phyloP scores from a whole-genome alignment of 1,284 basidiomycete genomes.

The Fomitopsis palustris region DNA sequence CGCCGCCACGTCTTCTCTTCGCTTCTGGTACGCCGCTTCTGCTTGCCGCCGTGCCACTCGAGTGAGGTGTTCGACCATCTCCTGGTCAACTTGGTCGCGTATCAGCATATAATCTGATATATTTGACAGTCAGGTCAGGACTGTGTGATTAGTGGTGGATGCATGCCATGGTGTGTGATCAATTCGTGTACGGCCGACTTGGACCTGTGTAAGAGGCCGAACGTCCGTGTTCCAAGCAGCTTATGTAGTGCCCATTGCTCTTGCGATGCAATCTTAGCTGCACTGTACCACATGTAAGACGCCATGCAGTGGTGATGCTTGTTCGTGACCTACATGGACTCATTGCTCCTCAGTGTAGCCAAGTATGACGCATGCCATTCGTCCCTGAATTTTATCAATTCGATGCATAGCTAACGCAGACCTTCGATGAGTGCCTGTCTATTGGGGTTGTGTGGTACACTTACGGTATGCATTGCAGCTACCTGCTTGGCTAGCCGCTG shows the following conservation, averaged over 20 bases:
- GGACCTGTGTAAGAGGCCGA: constrained; percentile 11
- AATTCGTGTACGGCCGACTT: constrained; percentile 16
- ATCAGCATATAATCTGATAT: constrained; percentile 16
- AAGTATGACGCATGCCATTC: neutral
- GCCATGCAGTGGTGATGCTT: too few species aligned
- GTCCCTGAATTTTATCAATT: constrained; percentile 9
- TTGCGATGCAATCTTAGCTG: constrained; percentile 1
- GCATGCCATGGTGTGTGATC: constrained; percentile 13
- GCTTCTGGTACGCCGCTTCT: constrained; percentile 11
- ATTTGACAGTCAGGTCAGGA: neutral
- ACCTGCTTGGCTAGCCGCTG: constrained; percentile 10
- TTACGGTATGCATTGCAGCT: constrained; percentile 13
- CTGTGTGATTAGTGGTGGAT: neutral
- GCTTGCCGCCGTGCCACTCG: constrained; percentile 7
- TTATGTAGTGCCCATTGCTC: constrained; percentile 17
- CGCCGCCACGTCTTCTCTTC: constrained; percentile 16
- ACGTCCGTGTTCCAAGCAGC: constrained; percentile 16
- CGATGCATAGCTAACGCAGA: constrained; percentile 7
- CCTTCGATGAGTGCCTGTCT: neutral
- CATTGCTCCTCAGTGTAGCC: neutral
- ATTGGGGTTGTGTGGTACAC: neutral
- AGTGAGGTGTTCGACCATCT: constrained; percentile 13
- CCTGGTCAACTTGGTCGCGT: constrained; percentile 7
- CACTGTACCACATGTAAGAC: constrained; percentile 9
- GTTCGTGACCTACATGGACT: constrained; percentile 8